These are phyloP conservation scores for Ajuga chamaepitys DNA, from an alignment of 257 asterid genomes.

Conservation along the genomic window DNA sequence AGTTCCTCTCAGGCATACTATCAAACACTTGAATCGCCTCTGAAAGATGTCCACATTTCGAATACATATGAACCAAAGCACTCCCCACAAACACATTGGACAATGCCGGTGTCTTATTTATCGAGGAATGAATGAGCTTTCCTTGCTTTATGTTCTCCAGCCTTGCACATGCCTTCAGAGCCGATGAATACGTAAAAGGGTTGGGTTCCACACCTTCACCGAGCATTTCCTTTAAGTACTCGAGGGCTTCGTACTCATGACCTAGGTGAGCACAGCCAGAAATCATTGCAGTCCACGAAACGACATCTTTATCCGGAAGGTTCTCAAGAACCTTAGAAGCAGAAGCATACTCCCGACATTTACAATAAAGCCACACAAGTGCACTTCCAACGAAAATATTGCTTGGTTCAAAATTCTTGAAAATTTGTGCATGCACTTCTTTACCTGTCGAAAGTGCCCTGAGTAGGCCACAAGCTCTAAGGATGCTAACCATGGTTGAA, in stretches of 20 bases:
- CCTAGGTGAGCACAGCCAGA: constrained; percentile 74
- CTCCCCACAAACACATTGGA: constrained; percentile 83
- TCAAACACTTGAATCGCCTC: constrained; percentile 79
- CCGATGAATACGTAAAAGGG: constrained; percentile 78
- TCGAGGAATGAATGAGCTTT: constrained; percentile 62
- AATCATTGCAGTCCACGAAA: constrained; percentile 93
- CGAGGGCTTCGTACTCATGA: constrained; percentile 79
- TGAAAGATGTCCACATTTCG: constrained; percentile 67
- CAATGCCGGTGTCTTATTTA: constrained; percentile 54
- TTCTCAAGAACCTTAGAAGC: constrained; percentile 64
- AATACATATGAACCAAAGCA: constrained; percentile 83
- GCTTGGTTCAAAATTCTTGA: constrained; percentile 44
- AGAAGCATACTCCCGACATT: constrained; percentile 55
- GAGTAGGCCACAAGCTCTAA: constrained; percentile 69
- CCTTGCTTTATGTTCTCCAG: constrained; percentile 60
- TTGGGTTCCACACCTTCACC: constrained; percentile 82
- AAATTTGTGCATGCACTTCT: constrained; percentile 74
- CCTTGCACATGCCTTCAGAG: constrained; percentile 80
- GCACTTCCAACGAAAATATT: constrained; percentile 63
- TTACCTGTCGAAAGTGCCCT: constrained; percentile 49
- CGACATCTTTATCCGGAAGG: constrained; percentile 73
- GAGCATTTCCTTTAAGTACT: constrained; percentile 73
- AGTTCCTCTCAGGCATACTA: constrained; percentile 69
- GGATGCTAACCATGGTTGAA: constrained; percentile 76
- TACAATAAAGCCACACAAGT: constrained; percentile 79